A percentile compares a stretch with the other conserved stretches of the same genome.
phyloP scores from a whole-genome alignment of 108 stramenopile genomes.

The Conticribra weissflogii region DNA sequence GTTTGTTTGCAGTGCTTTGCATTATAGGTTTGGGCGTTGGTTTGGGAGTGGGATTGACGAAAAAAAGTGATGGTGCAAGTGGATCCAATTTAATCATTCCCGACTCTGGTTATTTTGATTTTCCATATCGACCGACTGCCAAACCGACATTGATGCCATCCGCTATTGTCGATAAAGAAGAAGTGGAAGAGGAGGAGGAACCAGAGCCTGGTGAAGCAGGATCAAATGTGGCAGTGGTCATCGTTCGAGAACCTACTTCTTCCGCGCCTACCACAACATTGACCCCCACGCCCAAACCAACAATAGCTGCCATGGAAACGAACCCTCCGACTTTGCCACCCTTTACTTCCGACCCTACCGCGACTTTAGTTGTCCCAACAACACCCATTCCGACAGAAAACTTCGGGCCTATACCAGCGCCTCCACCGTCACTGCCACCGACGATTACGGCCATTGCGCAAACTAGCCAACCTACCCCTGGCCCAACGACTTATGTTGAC shows the following conservation, averaged over 20 bases:
- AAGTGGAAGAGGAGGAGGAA: not conserved
- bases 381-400: not conserved
- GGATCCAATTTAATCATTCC: not conserved
- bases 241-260: not conserved
- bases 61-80: not conserved
- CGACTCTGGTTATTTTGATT: not conserved
- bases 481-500: not conserved
- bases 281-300: not conserved
- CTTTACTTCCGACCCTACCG: not conserved
- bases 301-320: not conserved
- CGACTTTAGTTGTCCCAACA: not conserved
- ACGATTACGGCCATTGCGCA: not conserved
- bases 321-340: not conserved
- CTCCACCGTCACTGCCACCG: too few species aligned
- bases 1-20: not conserved
- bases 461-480: not conserved
- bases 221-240: not conserved
- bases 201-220: too few species aligned
- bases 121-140: not conserved
- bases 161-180: not conserved
- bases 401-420: not conserved
- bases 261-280: not conserved
- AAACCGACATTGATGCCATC: not conserved
- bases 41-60: not conserved
- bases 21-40: constrained; percentile 6